These are phyloP conservation scores for Citrus unshiu DNA, from an alignment of 345 rosid genomes.

Conservation along the genomic window DNA sequence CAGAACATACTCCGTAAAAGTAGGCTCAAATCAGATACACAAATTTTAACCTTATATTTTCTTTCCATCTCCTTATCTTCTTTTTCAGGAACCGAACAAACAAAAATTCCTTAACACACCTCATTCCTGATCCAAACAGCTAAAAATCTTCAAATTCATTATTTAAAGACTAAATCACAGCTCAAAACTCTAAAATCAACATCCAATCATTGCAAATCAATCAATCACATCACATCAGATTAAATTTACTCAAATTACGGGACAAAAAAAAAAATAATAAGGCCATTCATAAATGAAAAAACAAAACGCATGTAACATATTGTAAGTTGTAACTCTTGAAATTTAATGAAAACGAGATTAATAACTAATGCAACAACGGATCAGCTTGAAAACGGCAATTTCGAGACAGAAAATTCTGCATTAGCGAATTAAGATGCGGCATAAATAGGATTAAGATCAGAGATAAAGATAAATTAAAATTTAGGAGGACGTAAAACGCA, in stretches of 20 bases:
- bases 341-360: neutral
- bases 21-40: neutral
- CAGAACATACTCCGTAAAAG: neutral
- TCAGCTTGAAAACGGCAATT: neutral
- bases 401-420: neutral
- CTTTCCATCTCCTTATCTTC: neutral
- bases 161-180: neutral
- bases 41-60: neutral
- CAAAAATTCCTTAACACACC: neutral
- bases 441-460: constrained; percentile 26
- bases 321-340: neutral
- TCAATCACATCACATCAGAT: too few relatives aligned
- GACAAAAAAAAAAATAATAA: neutral
- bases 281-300: neutral
- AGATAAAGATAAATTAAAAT: neutral
- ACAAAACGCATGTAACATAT: neutral
- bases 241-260: neutral
- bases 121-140: constrained; percentile 11
- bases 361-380: neutral
- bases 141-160: neutral
- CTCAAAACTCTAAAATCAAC: neutral
- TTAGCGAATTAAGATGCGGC: constrained; percentile 10
- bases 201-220: neutral
- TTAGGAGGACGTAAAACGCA: neutral
- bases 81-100: constrained; percentile 26